A percentile compares a stretch with the other conserved stretches of the same genome.
These are phyloP conservation scores for Trichophyton simii DNA, from an alignment of 2,329 filamentous ascomycete species.

Conservation along the genomic window DNA sequence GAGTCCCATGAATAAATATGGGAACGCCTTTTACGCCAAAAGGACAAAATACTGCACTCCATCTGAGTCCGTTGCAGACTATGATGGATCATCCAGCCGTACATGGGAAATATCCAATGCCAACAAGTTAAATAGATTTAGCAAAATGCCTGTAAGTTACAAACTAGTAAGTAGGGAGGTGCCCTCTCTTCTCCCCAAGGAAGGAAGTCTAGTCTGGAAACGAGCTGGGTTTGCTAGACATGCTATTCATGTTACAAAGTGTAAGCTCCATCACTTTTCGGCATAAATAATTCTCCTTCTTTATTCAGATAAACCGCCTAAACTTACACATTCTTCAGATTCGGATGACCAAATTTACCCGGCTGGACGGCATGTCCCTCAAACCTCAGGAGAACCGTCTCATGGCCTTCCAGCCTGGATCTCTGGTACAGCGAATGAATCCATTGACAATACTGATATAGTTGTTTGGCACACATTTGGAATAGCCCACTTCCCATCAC, in stretches of 20 bases:
- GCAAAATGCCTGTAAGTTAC: not conserved
- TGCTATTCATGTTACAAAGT: conserved; percentile 78
- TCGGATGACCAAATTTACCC: conserved; percentile 62
- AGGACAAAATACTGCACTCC: too few relatives aligned
- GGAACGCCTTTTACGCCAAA: too few relatives aligned
- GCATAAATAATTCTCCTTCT: too few relatives aligned
- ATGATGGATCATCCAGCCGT: too few relatives aligned
- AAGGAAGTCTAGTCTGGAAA: conserved; percentile 75
- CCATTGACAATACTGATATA: conserved; percentile 69
- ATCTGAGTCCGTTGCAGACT: too few relatives aligned
- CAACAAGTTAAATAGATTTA: not conserved
- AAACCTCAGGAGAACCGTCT: conserved; percentile 69
- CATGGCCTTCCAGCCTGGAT: conserved; percentile 66
- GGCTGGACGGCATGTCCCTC: conserved; percentile 74
- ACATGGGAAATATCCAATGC: not conserved
- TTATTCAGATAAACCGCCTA: too few relatives aligned
- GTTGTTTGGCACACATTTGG: conserved; percentile 94
- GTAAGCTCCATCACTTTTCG: conserved; percentile 31
- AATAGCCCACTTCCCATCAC: conserved; percentile 74
- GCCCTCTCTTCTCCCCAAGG: conserved; percentile 57
- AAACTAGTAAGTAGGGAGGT: not conserved
- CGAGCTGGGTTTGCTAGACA: conserved; percentile 77
- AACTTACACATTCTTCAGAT: conserved; percentile 38
- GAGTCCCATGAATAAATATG: too few relatives aligned
- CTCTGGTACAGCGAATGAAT: conserved; percentile 47